Percentiles rank a stretch among this genome's conserved stretches.
Evolutionary conservation across 192 early-diverging fungal genomes (phyloP).

Genomic region (Coemansia nantahalensis): DNA sequence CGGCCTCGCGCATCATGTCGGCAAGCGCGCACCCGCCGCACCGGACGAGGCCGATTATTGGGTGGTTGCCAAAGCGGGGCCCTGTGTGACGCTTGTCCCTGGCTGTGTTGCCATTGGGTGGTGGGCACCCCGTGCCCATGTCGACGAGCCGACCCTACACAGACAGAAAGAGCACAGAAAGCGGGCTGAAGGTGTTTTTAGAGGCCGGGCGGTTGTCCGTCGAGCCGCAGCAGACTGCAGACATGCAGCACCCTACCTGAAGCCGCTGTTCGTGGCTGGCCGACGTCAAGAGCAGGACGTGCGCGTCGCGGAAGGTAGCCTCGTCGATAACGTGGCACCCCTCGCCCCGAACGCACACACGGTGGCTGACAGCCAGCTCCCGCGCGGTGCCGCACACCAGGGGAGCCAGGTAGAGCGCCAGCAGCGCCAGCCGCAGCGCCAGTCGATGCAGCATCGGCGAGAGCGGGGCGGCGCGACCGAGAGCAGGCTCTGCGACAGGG

Average conservation of each 20-base stretch:
- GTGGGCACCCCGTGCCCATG: slow-evolving; percentile 17
- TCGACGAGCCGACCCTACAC: slow-evolving; percentile 40
- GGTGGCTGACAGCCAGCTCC: slow-evolving; percentile 48
- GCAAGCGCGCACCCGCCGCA: slow-evolving; percentile 40
- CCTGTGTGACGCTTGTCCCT: not conserved
- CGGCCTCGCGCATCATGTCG: slow-evolving; percentile 25
- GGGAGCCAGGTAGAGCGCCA: slow-evolving; percentile 3
- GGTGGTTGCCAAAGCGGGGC: slow-evolving; percentile 2
- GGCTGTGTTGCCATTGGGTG: not conserved
- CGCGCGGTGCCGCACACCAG: slow-evolving; percentile 10
- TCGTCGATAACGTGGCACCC: slow-evolving; percentile 45
- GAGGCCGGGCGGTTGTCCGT: too few species aligned
- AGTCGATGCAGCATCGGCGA: too few species aligned
- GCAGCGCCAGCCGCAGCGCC: not conserved
- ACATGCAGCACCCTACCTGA: slow-evolving; percentile 40
- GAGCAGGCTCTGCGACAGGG: too few species aligned
- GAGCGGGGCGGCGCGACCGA: too few species aligned
- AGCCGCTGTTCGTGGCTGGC: slow-evolving; percentile 20
- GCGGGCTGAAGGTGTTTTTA: too few species aligned
- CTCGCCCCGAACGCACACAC: slow-evolving; percentile 27
- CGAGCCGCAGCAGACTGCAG: too few species aligned
- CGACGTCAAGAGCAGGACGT: slow-evolving; percentile 31
- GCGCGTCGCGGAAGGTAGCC: slow-evolving; percentile 37
- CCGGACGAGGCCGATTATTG: slow-evolving; percentile 31
- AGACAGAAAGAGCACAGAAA: too few species aligned